phyloP scores from a whole-genome alignment of 2,329 filamentous ascomycete genomes.

The Daldinia sp. region DNA sequence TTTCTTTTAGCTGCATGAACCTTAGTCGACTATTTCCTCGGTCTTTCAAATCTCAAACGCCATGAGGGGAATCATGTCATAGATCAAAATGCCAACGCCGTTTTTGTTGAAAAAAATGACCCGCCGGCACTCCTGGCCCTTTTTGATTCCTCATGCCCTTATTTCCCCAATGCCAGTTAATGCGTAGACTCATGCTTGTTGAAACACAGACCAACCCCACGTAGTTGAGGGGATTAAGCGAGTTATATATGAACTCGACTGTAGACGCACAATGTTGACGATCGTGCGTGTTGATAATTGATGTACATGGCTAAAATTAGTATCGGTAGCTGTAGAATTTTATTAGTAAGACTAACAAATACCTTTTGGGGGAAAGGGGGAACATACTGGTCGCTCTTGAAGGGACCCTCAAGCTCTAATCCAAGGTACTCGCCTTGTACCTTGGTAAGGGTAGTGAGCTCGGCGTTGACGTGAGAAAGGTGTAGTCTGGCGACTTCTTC shows the following conservation, averaged over 20 bases:
- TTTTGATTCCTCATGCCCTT: constrained; percentile 45
- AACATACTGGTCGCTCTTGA: constrained; percentile 90
- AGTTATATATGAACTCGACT: constrained; percentile 14
- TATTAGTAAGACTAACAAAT: constrained; percentile 42
- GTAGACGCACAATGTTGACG: constrained; percentile 21
- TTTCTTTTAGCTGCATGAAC: constrained; percentile 14
- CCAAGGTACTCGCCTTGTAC: constrained; percentile 96
- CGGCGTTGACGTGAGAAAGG: constrained; percentile 90
- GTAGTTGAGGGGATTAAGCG: constrained; percentile 15
- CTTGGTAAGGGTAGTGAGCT: constrained; percentile 84
- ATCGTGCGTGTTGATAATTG: constrained; percentile 29
- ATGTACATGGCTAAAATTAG: constrained; percentile 57
- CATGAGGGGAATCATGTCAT: constrained; percentile 52
- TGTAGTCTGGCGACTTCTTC: constrained; percentile 98
- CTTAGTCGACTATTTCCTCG: constrained; percentile 34
- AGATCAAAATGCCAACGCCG: constrained; percentile 49
- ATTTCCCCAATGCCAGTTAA: constrained; percentile 43
- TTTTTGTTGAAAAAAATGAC: constrained; percentile 51
- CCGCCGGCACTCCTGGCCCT: constrained; percentile 43
- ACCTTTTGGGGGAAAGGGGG: neutral
- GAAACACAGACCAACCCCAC: constrained; percentile 38
- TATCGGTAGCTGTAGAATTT: constrained; percentile 66
- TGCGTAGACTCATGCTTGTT: constrained; percentile 48
- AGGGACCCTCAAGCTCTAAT: constrained; percentile 85
- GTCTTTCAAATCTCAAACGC: constrained; percentile 46